phyloP scores from a whole-genome alignment of 306 rosid genomes.

The Potentilla sterilis region DNA sequence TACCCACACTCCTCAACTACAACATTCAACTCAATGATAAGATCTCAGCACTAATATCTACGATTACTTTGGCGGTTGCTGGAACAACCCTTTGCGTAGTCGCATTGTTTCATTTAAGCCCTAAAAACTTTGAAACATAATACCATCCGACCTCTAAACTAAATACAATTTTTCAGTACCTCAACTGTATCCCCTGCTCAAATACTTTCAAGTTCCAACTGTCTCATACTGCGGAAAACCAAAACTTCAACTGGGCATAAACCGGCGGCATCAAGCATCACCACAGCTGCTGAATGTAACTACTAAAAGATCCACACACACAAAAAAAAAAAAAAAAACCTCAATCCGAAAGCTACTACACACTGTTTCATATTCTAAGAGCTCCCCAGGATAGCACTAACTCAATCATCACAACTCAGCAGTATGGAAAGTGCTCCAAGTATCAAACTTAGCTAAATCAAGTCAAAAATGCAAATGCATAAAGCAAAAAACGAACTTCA shows the following conservation, averaged over 20 bases:
- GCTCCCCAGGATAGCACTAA: background rate
- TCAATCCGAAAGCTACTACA: background rate
- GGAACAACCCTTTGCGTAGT: background rate
- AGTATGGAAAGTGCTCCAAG: background rate
- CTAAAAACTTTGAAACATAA: background rate
- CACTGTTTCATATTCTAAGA: background rate
- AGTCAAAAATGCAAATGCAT: background rate
- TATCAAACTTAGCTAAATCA: background rate
- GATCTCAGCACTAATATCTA: background rate
- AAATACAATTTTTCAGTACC: background rate
- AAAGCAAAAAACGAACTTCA: background rate
- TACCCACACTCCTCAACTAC: background rate
- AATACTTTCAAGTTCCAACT: background rate
- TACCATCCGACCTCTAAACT: background rate
- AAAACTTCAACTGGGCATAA: background rate
- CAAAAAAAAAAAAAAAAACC: too few relatives aligned
- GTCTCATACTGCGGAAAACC: background rate
- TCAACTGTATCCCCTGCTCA: background rate
- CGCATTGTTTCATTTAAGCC: background rate
- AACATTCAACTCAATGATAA: background rate
- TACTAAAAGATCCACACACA: background rate
- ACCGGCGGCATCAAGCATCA: background rate
- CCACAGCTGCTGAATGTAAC: background rate
- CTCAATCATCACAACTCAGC: background rate
- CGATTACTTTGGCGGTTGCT: background rate